Evolutionary conservation across 2,329 filamentous ascomycete species (phyloP).

Genomic region (Penicillium sp.): DNA sequence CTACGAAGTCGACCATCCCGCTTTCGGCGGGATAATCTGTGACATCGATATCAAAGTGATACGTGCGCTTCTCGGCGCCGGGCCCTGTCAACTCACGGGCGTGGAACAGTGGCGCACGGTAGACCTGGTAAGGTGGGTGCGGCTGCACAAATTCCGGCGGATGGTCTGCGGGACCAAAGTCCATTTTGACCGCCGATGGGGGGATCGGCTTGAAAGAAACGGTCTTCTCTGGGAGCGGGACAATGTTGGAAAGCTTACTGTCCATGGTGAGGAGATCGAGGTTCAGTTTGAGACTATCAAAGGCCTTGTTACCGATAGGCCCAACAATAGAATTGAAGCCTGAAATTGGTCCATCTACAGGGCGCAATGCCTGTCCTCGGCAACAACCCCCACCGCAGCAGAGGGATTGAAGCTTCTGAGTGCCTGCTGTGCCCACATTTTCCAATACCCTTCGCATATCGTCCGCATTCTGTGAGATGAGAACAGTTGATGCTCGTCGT

Average conservation of each 20-base stretch:
- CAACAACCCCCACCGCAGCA: constrained; percentile 66
- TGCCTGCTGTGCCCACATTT: constrained; percentile 52
- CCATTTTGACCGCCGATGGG: constrained; percentile 33
- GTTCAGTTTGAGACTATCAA: constrained; percentile 72
- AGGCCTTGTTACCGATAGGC: constrained; percentile 79
- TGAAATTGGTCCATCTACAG: constrained; percentile 41
- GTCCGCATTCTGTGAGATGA: constrained; percentile 58
- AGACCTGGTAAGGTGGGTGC: constrained; percentile 89
- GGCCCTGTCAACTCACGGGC: constrained; percentile 81
- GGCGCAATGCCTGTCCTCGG: constrained; percentile 55
- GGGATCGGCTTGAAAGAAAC: constrained; percentile 58
- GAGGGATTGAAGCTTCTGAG: constrained; percentile 60
- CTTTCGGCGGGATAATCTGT: constrained; percentile 86
- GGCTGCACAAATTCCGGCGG: constrained; percentile 90
- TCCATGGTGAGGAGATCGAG: constrained; percentile 69
- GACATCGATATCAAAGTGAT: constrained; percentile 95
- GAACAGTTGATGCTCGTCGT: constrained; percentile 47
- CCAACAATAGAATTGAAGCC: constrained; percentile 48
- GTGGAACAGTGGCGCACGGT: constrained; percentile 80
- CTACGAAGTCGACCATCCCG: constrained; percentile 84
- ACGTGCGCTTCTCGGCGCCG: constrained; percentile 93
- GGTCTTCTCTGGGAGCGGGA: constrained; percentile 71
- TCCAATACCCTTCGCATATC: constrained; percentile 60
- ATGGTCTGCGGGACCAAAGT: constrained; percentile 51
- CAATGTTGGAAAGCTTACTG: constrained; percentile 67